Evolutionary conservation across 2,329 filamentous ascomycete species (phyloP).

Genomic region (Claviceps purpurea): DNA sequence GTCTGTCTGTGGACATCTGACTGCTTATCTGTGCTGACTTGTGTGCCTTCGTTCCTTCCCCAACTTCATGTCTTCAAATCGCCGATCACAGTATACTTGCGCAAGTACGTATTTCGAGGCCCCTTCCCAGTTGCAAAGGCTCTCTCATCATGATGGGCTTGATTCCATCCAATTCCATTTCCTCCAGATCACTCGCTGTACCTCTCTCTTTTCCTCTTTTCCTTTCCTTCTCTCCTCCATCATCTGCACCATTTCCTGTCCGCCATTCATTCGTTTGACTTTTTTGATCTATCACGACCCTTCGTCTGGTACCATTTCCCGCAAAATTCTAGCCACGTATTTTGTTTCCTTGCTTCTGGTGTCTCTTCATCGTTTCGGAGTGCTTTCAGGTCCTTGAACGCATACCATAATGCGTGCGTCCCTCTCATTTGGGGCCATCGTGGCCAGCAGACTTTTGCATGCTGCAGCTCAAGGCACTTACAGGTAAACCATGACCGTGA

Average conservation of each 20-base stretch:
- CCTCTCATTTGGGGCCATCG: constrained; percentile 21
- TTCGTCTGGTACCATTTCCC: constrained; percentile 1
- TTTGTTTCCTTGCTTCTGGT: constrained; percentile 2
- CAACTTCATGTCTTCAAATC: neutral
- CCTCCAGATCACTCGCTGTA: neutral
- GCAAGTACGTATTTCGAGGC: neutral
- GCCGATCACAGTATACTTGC: neutral
- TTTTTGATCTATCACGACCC: constrained; percentile 3
- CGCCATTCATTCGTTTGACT: constrained; percentile 4
- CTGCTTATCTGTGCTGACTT: neutral
- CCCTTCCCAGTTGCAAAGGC: neutral
- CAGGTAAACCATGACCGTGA: constrained; percentile 16
- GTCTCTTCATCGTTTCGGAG: neutral
- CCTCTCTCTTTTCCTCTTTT: no score
- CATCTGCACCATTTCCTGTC: neutral
- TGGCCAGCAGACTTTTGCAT: constrained; percentile 21
- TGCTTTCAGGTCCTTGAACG: neutral
- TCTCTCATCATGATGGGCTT: neutral
- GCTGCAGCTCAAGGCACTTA: constrained; percentile 19
- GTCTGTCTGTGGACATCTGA: neutral
- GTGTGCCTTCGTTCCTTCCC: neutral
- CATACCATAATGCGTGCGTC: constrained; percentile 24
- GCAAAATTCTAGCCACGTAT: constrained; percentile 2
- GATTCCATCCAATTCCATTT: neutral
- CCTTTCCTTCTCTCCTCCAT: neutral